Evolutionary conservation across 2,329 filamentous ascomycete species (phyloP).

Genomic region (Fusarium fujikuroi): DNA sequence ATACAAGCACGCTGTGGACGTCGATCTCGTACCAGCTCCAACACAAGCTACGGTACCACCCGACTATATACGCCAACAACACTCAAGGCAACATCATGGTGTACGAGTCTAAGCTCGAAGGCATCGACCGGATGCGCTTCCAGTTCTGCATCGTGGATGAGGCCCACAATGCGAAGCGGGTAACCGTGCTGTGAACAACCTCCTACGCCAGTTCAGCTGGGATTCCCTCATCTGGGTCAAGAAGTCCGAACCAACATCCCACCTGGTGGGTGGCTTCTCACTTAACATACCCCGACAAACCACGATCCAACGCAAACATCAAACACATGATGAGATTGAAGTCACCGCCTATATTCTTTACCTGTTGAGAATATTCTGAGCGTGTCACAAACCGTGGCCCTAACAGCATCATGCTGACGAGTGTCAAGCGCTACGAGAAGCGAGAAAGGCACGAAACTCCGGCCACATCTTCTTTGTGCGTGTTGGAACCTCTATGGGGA

Average conservation of each 20-base stretch:
- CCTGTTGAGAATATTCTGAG: background rate
- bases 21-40: slow-evolving; percentile 36
- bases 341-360: fast-evolving
- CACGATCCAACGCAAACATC: slow-evolving; percentile 69
- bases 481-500: background rate
- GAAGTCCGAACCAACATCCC: slow-evolving; percentile 36
- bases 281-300: slow-evolving; percentile 51
- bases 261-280: slow-evolving; percentile 47
- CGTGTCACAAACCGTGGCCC: background rate
- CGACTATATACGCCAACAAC: background rate
- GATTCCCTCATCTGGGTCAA: background rate
- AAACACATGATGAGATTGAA: slow-evolving; percentile 58
- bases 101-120: background rate
- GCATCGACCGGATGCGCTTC: fast-evolving
- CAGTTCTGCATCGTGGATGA: background rate
- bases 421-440: background rate
- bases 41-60: slow-evolving; percentile 15
- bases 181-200: fast-evolving
- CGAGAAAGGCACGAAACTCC: background rate
- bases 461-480: background rate
- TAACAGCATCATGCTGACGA: background rate
- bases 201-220: background rate
- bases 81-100: background rate
- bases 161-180: background rate
- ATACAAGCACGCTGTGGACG: slow-evolving; percentile 43